These are phyloP conservation scores for Catenaria anguillulae DNA, from an alignment of 371 early-diverging fungal genomes.

Conservation along the genomic window DNA sequence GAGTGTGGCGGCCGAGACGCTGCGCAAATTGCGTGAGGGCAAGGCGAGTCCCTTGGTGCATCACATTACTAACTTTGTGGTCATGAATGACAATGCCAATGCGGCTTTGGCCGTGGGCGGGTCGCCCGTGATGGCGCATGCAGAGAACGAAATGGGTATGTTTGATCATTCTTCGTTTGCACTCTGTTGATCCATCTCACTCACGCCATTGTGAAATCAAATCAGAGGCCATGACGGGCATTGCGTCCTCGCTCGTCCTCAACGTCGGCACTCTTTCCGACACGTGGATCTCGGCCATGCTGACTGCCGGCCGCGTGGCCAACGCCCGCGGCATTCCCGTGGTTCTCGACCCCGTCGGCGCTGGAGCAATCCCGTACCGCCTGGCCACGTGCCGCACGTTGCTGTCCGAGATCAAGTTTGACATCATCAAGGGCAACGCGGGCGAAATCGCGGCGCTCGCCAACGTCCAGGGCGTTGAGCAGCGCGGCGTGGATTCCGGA, in stretches of 20 bases:
- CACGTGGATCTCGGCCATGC: slow-evolving; percentile 34
- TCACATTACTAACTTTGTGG: slow-evolving; percentile 69
- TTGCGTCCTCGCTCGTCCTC: slow-evolving; percentile 50
- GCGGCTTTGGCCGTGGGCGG: slow-evolving; percentile 57
- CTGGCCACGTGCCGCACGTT: slow-evolving; percentile 28
- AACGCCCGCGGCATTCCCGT: slow-evolving; percentile 42
- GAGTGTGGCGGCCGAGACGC: slow-evolving; percentile 15
- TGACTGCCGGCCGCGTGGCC: slow-evolving; percentile 29
- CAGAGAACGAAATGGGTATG: slow-evolving; percentile 32
- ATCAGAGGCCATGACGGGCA: slow-evolving; percentile 37
- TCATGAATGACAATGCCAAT: slow-evolving; percentile 69
- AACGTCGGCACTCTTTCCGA: slow-evolving; percentile 63
- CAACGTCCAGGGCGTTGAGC: slow-evolving; percentile 55
- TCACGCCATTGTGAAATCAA: no score
- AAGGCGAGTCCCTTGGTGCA: slow-evolving; percentile 48
- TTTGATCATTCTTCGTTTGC: no score
- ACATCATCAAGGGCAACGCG: slow-evolving; percentile 66
- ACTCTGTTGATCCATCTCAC: no score
- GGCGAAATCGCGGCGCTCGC: slow-evolving; percentile 58
- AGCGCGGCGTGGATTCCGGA: slow-evolving; percentile 32
- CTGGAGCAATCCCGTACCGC: slow-evolving; percentile 55
- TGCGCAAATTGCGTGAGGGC: slow-evolving; percentile 18
- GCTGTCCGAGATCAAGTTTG: slow-evolving; percentile 34
- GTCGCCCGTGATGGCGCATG: slow-evolving; percentile 63
- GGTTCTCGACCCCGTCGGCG: slow-evolving; percentile 68